Evolutionary conservation across 192 early-diverging fungal species (phyloP).

Genomic region (Backusella tuberculispora): DNA sequence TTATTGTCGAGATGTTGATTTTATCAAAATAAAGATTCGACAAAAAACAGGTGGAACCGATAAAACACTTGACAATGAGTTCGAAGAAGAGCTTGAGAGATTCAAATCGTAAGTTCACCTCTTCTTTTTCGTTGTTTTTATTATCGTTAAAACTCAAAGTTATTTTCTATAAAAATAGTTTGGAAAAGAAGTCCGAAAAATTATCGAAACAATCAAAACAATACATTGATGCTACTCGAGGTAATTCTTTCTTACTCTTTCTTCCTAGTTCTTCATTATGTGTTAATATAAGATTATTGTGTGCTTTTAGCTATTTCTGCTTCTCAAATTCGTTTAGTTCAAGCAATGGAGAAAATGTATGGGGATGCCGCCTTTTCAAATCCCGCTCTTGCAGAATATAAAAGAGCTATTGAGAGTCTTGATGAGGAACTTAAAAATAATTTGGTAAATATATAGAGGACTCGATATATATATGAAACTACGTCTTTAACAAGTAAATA

Average conservation of each 20-base stretch:
- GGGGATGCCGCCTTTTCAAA: slow-evolving; percentile 79
- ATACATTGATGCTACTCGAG: slow-evolving; percentile 81
- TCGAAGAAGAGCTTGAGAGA: slow-evolving; percentile 42
- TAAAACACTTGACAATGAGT: slow-evolving; percentile 75
- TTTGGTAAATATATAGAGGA: slow-evolving; percentile 58
- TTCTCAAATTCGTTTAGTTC: slow-evolving; percentile 83
- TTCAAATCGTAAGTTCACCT: slow-evolving; percentile 35
- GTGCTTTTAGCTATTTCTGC: slow-evolving; percentile 71
- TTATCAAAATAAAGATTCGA: slow-evolving; percentile 49
- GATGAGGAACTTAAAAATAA: slow-evolving; percentile 78
- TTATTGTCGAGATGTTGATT: background rate
- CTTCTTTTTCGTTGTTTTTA: background rate
- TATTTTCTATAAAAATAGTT: slow-evolving; percentile 46
- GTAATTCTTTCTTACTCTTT: slow-evolving; percentile 33
- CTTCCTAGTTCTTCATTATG: background rate
- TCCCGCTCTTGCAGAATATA: slow-evolving; percentile 80
- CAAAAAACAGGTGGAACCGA: slow-evolving; percentile 78
- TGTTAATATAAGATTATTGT: background rate
- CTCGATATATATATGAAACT: background rate
- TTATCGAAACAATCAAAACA: slow-evolving; percentile 90
- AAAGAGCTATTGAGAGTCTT: slow-evolving; percentile 76
- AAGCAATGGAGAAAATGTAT: slow-evolving; percentile 86
- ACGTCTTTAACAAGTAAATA: background rate
- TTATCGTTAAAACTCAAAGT: background rate
- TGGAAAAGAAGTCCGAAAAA: slow-evolving; percentile 81